Evolutionary conservation across 345 rosid genomes (phyloP).

Genomic region (Eucalyptus lansdowneana): DNA sequence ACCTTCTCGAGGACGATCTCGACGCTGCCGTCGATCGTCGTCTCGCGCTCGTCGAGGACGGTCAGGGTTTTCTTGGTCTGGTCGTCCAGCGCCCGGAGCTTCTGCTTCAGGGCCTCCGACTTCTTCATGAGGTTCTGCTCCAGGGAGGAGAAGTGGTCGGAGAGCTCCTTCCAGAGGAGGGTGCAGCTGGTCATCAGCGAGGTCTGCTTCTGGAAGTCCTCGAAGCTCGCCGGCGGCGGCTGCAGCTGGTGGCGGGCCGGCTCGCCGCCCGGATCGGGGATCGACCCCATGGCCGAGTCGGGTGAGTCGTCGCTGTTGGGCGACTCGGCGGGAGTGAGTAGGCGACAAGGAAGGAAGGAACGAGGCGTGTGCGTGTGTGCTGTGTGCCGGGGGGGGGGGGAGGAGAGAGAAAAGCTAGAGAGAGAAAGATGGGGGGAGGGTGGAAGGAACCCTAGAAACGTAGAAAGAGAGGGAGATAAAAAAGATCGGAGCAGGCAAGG

Average conservation of each 20-base stretch:
- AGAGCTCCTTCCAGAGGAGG: constrained; percentile 95
- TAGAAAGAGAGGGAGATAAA: neutral
- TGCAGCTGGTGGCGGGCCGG: constrained; percentile 26
- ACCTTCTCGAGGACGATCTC: constrained; percentile 58
- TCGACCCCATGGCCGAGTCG: constrained; percentile 65
- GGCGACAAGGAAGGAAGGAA: neutral
- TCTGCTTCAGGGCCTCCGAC: constrained; percentile 70
- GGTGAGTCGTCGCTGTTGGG: neutral
- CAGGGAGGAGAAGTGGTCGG: constrained; percentile 84
- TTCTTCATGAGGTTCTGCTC: constrained; percentile 70
- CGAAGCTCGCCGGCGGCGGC: constrained; percentile 43
- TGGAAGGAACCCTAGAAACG: constrained; percentile 24
- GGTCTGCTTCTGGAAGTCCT: constrained; percentile 87
- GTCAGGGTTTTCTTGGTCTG: constrained; percentile 70
- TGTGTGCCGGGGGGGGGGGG: neutral
- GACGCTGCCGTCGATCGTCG: constrained; percentile 76
- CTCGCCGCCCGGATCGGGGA: constrained; percentile 94
- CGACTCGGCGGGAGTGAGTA: constrained; percentile 1
- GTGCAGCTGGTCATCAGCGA: constrained; percentile 98
- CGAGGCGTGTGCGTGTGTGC: neutral
- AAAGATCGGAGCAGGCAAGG: neutral
- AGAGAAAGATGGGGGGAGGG: neutral
- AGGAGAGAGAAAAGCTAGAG: neutral
- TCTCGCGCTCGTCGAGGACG: constrained; percentile 69
- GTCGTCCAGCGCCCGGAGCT: constrained; percentile 56